Conservation (phyloP, 805 yeast species). For the Kodamaea sagamina region DNA sequence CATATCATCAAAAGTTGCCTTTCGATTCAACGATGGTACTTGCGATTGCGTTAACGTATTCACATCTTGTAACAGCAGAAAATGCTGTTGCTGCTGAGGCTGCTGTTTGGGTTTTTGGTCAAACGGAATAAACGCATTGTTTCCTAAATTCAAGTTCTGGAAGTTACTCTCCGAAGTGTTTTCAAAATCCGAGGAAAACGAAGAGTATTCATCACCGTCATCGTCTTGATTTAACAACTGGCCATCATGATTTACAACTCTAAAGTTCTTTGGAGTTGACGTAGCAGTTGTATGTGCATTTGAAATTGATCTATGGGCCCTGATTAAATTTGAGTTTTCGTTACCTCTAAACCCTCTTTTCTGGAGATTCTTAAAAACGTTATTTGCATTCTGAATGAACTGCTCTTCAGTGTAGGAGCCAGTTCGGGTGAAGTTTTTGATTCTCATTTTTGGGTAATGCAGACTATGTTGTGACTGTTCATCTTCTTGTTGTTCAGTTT, state of each 20-base stretch:
- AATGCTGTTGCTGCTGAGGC: background rate
- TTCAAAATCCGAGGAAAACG: slow-evolving; percentile 36
- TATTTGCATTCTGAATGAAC: slow-evolving; percentile 40
- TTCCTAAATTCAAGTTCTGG: slow-evolving; percentile 15
- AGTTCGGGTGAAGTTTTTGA: slow-evolving; percentile 33
- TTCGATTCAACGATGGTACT: slow-evolving; percentile 5
- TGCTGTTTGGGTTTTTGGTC: slow-evolving; percentile 12
- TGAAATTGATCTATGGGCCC: slow-evolving; percentile 14
- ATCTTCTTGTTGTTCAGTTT: background rate
- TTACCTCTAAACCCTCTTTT: slow-evolving; percentile 30
- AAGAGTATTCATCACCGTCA: slow-evolving; percentile 28
- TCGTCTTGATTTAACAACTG: slow-evolving; percentile 3
- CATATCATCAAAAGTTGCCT: slow-evolving; percentile 7
- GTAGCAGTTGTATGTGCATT: slow-evolving; percentile 33
- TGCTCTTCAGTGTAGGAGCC: slow-evolving; percentile 39
- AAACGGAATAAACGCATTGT: slow-evolving; percentile 18
- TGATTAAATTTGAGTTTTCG: background rate
- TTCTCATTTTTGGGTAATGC: slow-evolving; percentile 25
- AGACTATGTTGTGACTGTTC: slow-evolving; percentile 1
- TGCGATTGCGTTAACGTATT: slow-evolving; percentile 5
- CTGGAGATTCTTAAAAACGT: slow-evolving; percentile 40
- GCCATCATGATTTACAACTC: slow-evolving; percentile 13
- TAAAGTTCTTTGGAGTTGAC: slow-evolving; percentile 39
- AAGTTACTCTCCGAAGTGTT: slow-evolving; percentile 17
- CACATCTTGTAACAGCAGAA: background rate